These are phyloP conservation scores for Plantago lanceolata DNA, from an alignment of 305 asterid genomes.

Conservation along the genomic window DNA sequence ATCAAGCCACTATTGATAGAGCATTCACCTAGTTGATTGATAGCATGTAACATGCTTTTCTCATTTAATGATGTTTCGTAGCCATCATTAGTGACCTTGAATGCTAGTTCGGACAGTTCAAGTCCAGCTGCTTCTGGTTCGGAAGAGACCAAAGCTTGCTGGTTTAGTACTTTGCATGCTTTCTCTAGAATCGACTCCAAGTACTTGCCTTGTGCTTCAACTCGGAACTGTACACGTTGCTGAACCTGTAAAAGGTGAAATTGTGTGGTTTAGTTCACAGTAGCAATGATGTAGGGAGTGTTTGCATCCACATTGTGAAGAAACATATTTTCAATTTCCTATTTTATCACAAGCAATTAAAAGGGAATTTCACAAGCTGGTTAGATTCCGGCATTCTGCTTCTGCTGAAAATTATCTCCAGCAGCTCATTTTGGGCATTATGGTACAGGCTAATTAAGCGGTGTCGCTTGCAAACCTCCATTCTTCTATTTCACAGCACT, in stretches of 20 bases:
- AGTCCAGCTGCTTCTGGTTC: conserved; percentile 57
- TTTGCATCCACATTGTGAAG: background rate
- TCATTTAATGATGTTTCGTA: conserved; percentile 1
- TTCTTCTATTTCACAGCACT: too few relatives aligned
- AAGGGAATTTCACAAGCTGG: too few relatives aligned
- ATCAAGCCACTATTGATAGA: conserved; percentile 37
- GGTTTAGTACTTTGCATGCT: conserved; percentile 67
- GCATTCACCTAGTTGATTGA: conserved; percentile 48
- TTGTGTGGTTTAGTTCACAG: background rate
- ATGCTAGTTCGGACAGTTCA: conserved; percentile 62
- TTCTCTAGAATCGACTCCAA: conserved; percentile 75
- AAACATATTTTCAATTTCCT: background rate
- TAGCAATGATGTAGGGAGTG: background rate
- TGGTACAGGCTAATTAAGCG: background rate
- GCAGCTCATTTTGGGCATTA: background rate
- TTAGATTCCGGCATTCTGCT: too few relatives aligned
- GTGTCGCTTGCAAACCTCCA: background rate
- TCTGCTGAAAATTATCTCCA: too few relatives aligned
- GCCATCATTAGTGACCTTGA: conserved; percentile 53
- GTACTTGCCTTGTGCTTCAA: conserved; percentile 84
- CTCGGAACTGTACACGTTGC: conserved; percentile 71
- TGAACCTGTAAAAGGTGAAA: conserved; percentile 56
- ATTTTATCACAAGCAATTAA: too few relatives aligned
- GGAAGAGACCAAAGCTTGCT: conserved; percentile 38
- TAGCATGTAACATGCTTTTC: conserved; percentile 1